Evolutionary conservation across 176 grass and related monocot genomes (phyloP).

Genomic region (Triticum dicoccoides): DNA sequence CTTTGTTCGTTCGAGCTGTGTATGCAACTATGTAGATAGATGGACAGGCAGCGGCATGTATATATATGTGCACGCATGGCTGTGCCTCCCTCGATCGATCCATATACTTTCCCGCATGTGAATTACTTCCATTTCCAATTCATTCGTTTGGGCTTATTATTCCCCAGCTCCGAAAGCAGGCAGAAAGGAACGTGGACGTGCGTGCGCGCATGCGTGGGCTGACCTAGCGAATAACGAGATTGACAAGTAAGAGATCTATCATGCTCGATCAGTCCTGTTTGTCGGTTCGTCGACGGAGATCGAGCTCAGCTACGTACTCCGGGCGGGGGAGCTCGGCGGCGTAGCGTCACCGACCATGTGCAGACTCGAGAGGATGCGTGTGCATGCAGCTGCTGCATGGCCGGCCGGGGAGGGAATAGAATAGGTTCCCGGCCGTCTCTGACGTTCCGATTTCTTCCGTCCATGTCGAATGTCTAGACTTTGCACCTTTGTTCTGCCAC

Average conservation of each 20-base stretch:
- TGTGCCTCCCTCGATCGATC: neutral
- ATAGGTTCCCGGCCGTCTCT: neutral
- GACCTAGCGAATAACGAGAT: neutral
- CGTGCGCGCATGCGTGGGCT: neutral
- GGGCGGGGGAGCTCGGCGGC: neutral
- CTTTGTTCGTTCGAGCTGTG: neutral
- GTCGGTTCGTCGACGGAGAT: neutral
- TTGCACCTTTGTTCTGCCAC: neutral
- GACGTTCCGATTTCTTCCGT: neutral
- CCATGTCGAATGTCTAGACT: neutral
- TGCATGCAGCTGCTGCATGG: neutral
- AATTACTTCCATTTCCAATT: neutral
- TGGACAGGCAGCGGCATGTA: too few relatives aligned
- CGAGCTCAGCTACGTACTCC: neutral
- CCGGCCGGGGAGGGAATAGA: neutral
- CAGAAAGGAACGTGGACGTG: neutral
- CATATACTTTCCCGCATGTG: neutral
- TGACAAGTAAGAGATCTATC: constrained; percentile 3
- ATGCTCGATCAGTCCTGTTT: neutral
- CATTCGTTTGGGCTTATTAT: neutral
- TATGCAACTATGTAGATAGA: neutral
- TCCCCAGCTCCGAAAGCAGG: neutral
- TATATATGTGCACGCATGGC: neutral
- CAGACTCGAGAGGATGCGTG: neutral
- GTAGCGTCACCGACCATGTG: neutral